phyloP scores from a whole-genome alignment of 1,139 yeast genomes.

The Kluyveromyces sp. region DNA sequence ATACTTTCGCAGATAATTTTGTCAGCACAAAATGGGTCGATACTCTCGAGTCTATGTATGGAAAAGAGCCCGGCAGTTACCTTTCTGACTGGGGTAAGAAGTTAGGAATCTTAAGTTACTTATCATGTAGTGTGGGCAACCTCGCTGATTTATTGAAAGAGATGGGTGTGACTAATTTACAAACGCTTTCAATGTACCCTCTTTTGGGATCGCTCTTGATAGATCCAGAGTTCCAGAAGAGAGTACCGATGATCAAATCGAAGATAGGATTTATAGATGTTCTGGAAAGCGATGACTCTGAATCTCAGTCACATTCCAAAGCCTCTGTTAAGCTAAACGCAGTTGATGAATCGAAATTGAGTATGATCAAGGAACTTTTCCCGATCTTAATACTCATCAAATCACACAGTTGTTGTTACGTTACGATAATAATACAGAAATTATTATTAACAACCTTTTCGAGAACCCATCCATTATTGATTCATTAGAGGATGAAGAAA shows the following conservation, averaged over 20 bases:
- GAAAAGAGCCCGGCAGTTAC: constrained; percentile 44
- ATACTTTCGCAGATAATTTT: constrained; percentile 46
- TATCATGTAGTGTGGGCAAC: constrained; percentile 42
- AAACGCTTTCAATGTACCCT: constrained; percentile 41
- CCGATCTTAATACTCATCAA: constrained; percentile 45
- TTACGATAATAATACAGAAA: constrained; percentile 48
- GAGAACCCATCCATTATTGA: constrained; percentile 37
- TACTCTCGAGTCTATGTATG: constrained; percentile 46
- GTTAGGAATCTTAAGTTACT: constrained; percentile 44
- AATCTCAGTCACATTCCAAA: neutral
- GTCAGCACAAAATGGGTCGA: constrained; percentile 51
- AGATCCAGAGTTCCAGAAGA: constrained; percentile 43
- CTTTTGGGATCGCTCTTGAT: constrained; percentile 46
- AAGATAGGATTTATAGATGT: constrained; percentile 25
- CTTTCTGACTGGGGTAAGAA: constrained; percentile 41
- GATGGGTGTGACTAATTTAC: constrained; percentile 38
- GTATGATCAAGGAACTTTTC: constrained; percentile 46
- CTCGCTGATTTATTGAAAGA: constrained; percentile 38
- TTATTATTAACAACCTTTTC: constrained; percentile 49
- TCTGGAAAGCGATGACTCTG: neutral
- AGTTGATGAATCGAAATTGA: constrained; percentile 34
- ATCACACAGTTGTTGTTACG: constrained; percentile 41
- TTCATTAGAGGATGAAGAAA: constrained; percentile 6
- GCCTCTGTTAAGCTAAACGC: neutral
- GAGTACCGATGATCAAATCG: constrained; percentile 30